Conservation (phyloP, 2,329 filamentous ascomycete species). For the Fusarium fujikuroi region DNA sequence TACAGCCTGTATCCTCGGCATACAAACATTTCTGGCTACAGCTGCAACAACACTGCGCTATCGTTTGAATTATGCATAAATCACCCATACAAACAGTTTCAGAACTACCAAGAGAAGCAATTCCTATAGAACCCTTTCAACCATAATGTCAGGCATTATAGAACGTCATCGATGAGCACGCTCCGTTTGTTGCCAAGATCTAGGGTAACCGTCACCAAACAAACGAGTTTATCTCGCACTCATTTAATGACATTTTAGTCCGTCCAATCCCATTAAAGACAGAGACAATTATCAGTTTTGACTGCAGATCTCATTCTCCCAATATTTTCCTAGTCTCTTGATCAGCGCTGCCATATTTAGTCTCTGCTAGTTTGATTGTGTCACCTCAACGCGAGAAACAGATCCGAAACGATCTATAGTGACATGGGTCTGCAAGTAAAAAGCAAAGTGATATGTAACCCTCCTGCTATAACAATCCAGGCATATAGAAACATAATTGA, state of each 20-base stretch:
- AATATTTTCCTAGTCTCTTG: constrained; percentile 11
- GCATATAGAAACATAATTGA: background rate
- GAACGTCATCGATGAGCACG: background rate
- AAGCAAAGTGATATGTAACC: background rate
- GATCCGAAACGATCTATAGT: background rate
- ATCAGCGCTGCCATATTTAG: constrained; percentile 25
- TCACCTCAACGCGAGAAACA: background rate
- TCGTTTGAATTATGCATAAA: background rate
- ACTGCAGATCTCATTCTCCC: background rate
- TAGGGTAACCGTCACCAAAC: constrained; percentile 3
- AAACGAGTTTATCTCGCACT: background rate
- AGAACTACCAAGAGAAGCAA: background rate
- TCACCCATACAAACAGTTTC: background rate
- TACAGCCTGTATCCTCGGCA: background rate
- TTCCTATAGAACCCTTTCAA: background rate
- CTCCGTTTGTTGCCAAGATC: background rate
- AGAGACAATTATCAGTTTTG: background rate
- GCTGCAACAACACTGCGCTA: background rate
- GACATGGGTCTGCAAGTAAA: background rate
- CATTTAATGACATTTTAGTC: background rate
- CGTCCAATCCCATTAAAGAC: constrained; percentile 13
- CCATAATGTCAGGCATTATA: background rate
- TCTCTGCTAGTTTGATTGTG: background rate
- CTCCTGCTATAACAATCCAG: background rate
- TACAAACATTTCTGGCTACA: background rate